These are phyloP conservation scores for Chlorella sorokiniana DNA, from an alignment of 139 green algal genomes.

Conservation along the genomic window DNA sequence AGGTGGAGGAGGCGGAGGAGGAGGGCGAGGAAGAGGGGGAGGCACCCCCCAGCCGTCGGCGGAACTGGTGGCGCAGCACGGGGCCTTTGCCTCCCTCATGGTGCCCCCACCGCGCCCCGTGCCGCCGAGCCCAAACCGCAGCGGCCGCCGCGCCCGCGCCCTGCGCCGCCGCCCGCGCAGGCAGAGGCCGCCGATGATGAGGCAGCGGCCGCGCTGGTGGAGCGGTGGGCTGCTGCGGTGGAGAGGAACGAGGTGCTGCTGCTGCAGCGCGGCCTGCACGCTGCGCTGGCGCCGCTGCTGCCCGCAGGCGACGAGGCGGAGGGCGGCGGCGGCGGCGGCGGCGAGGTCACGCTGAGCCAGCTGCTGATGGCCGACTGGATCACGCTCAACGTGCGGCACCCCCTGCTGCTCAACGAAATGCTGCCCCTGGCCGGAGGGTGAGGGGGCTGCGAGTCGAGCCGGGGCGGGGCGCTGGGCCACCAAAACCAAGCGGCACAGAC, in stretches of 20 bases:
- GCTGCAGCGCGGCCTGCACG: constrained; percentile 25
- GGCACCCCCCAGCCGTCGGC: background rate
- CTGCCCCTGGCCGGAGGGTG: constrained; percentile 10
- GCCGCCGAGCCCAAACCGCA: background rate
- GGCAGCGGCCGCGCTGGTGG: background rate
- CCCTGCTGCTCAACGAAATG: constrained; percentile 12
- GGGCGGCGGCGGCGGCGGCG: background rate
- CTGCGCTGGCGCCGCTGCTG: background rate
- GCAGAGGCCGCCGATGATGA: background rate
- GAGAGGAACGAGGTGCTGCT: constrained; percentile 37
- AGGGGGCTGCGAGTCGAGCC: background rate
- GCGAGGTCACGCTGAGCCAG: background rate
- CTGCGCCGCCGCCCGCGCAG: background rate
- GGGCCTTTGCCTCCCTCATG: constrained; percentile 20
- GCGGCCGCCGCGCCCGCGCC: background rate
- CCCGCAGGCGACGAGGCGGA: background rate
- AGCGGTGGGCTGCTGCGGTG: background rate
- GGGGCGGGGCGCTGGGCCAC: too few relatives aligned
- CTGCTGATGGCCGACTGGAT: constrained; percentile 45
- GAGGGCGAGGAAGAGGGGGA: background rate
- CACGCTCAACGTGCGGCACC: constrained; percentile 11
- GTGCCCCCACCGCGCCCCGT: background rate
- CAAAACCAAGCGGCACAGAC: too few relatives aligned
- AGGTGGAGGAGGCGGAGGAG: background rate
- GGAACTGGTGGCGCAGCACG: constrained; percentile 10